phyloP scores from a whole-genome alignment of 352 stramenopile species.

The Peronosclerospora sorghi region DNA sequence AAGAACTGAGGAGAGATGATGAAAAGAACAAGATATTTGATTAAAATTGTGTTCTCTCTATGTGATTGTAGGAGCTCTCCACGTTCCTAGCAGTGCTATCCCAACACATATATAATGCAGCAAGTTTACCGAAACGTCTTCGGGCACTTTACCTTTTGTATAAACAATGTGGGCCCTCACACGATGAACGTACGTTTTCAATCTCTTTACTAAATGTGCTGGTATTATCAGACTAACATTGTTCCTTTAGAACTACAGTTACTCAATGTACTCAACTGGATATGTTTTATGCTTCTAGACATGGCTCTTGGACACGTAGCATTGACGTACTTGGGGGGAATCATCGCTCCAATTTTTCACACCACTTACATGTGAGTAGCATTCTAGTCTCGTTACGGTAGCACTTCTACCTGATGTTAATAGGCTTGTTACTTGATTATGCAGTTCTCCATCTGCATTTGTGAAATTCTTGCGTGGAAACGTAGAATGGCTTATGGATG shows the following conservation, averaged over 20 bases:
- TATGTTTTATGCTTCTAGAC: constrained; percentile 24
- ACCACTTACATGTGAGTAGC: constrained; percentile 8
- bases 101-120: constrained; percentile 20
- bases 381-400: neutral
- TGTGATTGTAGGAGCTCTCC: constrained; percentile 25
- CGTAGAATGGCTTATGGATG: constrained; percentile 68
- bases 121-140: constrained; percentile 16
- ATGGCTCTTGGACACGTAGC: constrained; percentile 14
- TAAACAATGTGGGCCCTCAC: constrained; percentile 12
- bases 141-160: constrained; percentile 15
- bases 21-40: neutral
- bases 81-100: constrained; percentile 28
- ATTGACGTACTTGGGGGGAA: constrained; percentile 4
- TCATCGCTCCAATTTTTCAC: constrained; percentile 5
- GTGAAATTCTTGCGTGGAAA: constrained; percentile 37
- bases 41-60: constrained; percentile 3
- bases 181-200: constrained; percentile 22
- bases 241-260: constrained; percentile 13
- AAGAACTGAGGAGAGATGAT: neutral
- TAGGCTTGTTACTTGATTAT: neutral
- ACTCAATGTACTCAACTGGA: constrained; percentile 26
- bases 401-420: neutral
- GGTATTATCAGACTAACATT: too few relatives aligned
- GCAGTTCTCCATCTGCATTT: constrained; percentile 22
- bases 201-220: neutral